Evolutionary conservation across 148 eudicot species (phyloP), one percentile per base, ranked within the genome.

Genomic region (Vaccinium darrowii): DNA sequence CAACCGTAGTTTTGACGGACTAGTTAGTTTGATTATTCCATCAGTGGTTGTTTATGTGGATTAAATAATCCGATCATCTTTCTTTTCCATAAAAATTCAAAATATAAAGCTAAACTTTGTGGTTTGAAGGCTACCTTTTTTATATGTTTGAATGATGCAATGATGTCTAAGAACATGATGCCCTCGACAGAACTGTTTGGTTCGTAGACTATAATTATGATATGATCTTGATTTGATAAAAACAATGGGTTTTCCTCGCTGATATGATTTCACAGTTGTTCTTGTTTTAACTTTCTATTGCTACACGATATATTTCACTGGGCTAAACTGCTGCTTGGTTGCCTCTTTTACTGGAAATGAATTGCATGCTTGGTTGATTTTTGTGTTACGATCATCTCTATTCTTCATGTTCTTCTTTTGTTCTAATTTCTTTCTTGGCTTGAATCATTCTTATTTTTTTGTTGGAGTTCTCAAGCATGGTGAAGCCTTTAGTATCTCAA

Each of bases 301-400:
- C 69, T n/a, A n/a, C 69, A n/a, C 69, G 4, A 63, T 63, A 2
- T 11, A 7, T 2, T 39, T 56, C 49, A n/a, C 43, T 15, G n/a
- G 58, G 19, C 19, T 54, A 25, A 56, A 30, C 58, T 19, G 15
- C 47, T 84, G 85, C 49, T 76, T 15, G 43, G 63, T 84, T 84
- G 85, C 21, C 65, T 62, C 12, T 62, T 76, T 60, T 7, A 6
- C 39, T 5, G 23, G 78, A 74, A 33, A 18, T 36, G 51, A 5
- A 49, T 43, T 8, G 18, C 19, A 16, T 47, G 21, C 3, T 76
- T 76, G 2, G 50, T 49, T 39, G 50, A 75, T 75, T 18, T 18
- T 74, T 43, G 47, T 75, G 13, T 12, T 39, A 16, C 1, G 19
- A 5, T 39, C 54, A 47, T 60, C 13, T 21, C 12, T 63, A 63